These are phyloP conservation scores for Aspergillus glaucus DNA, from an alignment of 2,329 filamentous ascomycete species.

Conservation along the genomic window DNA sequence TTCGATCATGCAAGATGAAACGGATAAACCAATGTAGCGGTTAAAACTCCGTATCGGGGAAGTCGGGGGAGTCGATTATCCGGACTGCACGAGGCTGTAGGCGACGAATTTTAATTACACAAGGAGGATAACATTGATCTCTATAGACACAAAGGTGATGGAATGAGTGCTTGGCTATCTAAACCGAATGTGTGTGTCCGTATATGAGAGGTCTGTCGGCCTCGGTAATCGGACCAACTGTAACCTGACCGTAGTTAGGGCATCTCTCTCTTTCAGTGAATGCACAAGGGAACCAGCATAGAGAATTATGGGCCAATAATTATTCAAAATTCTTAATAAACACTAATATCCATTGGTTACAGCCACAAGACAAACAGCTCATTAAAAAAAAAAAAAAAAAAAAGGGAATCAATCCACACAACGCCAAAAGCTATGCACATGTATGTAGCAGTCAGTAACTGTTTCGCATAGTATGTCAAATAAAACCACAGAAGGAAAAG, in stretches of 20 bases:
- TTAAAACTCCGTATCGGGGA: no score
- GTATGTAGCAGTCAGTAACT: constrained; percentile 1
- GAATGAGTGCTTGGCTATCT: no score
- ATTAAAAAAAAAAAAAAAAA: constrained; percentile 5
- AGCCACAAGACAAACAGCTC: neutral
- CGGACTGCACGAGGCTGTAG: no score
- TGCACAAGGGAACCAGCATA: neutral
- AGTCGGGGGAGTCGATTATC: no score
- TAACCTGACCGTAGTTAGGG: neutral
- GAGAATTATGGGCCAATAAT: neutral
- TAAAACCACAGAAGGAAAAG: constrained; percentile 2
- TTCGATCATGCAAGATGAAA: no score
- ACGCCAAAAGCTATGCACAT: constrained; percentile 25
- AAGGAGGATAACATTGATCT: no score
- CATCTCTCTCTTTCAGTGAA: neutral
- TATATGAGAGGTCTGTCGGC: no score
- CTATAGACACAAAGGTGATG: no score
- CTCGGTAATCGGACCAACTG: no score
- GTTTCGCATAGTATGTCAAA: neutral
- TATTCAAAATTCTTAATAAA: neutral
- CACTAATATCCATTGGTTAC: neutral
- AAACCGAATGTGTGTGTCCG: no score
- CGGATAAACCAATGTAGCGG: no score
- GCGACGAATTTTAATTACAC: no score
- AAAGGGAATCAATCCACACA: constrained; percentile 6